Percentiles rank a stretch among this genome's conserved stretches.
Evolutionary conservation across 2,329 filamentous ascomycete genomes (phyloP).

Genomic region (Fusarium citri): DNA sequence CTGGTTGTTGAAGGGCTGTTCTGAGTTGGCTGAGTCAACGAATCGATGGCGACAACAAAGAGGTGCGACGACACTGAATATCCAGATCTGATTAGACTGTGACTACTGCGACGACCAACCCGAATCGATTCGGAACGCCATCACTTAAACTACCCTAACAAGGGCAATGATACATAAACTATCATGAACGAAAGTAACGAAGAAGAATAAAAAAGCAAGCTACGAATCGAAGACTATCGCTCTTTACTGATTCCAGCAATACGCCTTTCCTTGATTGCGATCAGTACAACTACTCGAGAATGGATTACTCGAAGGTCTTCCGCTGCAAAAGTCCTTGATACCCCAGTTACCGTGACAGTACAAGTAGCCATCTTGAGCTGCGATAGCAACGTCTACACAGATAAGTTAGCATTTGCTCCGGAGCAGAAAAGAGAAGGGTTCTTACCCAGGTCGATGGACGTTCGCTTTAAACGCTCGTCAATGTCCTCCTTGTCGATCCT

Average conservation of each 20-base stretch:
- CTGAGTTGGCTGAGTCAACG: conserved; percentile 52
- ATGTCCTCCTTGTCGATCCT: background rate
- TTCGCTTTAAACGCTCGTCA: background rate
- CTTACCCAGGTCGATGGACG: conserved; percentile 25
- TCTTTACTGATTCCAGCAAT: background rate
- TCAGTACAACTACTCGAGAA: background rate
- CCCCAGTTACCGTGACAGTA: conserved; percentile 22
- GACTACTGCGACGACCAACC: background rate
- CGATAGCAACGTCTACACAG: conserved; percentile 22
- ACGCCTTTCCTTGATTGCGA: background rate
- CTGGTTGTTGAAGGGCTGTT: conserved; percentile 53
- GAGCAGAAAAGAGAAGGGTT: rapidly evolving
- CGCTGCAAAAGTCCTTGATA: conserved; percentile 19
- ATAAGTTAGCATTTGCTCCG: background rate
- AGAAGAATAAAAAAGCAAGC: background rate
- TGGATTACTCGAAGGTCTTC: conserved; percentile 11
- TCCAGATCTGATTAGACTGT: conserved; percentile 15
- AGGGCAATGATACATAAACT: background rate
- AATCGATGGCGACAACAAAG: conserved; percentile 51
- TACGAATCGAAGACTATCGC: background rate
- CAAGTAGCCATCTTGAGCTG: conserved; percentile 27
- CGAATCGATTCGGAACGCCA: background rate
- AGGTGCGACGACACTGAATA: conserved; percentile 31
- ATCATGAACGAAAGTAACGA: conserved; percentile 11
- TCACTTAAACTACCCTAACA: background rate